Base-by-base conservation (phyloP, 2,329 filamentous ascomycete species). In the Aspergillus eucalypticola region DNA sequence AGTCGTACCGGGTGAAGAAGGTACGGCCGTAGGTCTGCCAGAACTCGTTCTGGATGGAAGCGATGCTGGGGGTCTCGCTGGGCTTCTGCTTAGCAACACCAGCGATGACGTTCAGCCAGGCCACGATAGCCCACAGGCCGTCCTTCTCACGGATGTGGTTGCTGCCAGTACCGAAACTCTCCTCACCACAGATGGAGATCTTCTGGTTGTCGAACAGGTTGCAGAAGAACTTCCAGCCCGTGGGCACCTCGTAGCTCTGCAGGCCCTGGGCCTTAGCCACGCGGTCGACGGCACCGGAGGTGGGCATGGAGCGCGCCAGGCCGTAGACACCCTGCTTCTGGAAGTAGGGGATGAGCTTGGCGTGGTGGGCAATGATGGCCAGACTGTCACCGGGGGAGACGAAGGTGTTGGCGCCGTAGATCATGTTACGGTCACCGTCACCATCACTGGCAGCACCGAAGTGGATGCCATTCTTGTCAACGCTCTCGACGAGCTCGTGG, bases 131-230 rank as follows among this genome's bases (percentile, higher is more conserved):
- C 95, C 95, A 99, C 44, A 99, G 86, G 64, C 95, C 95, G 73
- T 99, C 95, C 86, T 99, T 99, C 83, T 99, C 95, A 69, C 95
- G 92, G 74, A 99, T 96, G 80, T 99, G 95, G 83, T 99, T 97
- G 79, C 91, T 96, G 41, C 95, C 95, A 10, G 95, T 99, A 67
- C 95, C 95, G 77, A 99, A 99, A 66, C 90, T 95, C 84, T 99
- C 95, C 81, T 99, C 95, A 60, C 95, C 95, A 75, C 95, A 99
- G 76, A 99, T 99, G 73, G 95, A 96, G 74, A 97, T 89, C 84
- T 96, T 96, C 80, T 96, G 84, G 66, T 91, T 90, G 73, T 97
- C 93, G 72, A 97, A 96, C 60, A 97, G 85, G 70, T 92, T 92
- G 75, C 93, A 97, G 88, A 97, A 97, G 85, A 97, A 97, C 80